phyloP scores from a whole-genome alignment of 1,139 yeast genomes.

The Geotrichum klebahnii region DNA sequence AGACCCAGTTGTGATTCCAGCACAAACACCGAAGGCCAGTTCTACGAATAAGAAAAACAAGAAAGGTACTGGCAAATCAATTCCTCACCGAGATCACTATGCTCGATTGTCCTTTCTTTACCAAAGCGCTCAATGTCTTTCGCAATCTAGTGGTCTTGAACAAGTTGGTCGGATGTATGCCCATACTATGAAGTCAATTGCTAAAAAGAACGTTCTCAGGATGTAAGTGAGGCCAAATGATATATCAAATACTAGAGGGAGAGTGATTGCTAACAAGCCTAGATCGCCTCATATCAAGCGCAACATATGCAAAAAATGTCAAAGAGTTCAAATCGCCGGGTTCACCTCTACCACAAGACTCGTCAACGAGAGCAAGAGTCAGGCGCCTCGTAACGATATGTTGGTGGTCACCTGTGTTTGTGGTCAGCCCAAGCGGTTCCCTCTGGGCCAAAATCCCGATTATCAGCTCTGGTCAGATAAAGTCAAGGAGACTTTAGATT shows the following conservation, averaged over 20 bases:
- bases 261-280: neutral
- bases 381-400: slow-evolving; percentile 34
- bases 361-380: slow-evolving; percentile 32
- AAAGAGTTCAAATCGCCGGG: slow-evolving; percentile 49
- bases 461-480: slow-evolving; percentile 34
- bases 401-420: slow-evolving; percentile 40
- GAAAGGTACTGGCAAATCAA: slow-evolving; percentile 35
- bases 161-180: slow-evolving; percentile 46
- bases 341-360: slow-evolving; percentile 40
- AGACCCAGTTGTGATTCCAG: neutral
- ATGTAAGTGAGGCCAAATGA: slow-evolving; percentile 33
- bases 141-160: slow-evolving; percentile 22
- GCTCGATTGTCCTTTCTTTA: slow-evolving; percentile 55
- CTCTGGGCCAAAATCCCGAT: slow-evolving; percentile 40
- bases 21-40: slow-evolving; percentile 12
- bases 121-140: slow-evolving; percentile 46
- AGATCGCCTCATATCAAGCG: slow-evolving; percentile 56
- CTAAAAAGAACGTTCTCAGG: slow-evolving; percentile 61
- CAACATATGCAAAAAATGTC: slow-evolving; percentile 57
- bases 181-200: slow-evolving; percentile 42
- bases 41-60: slow-evolving; percentile 27
- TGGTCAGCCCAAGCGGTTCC: slow-evolving; percentile 41
- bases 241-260: neutral
- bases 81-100: slow-evolving; percentile 58
- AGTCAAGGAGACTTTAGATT: slow-evolving; percentile 1